phyloP scores from a whole-genome alignment of 2,329 filamentous ascomycete species.

The Akanthomyces muscarius region DNA sequence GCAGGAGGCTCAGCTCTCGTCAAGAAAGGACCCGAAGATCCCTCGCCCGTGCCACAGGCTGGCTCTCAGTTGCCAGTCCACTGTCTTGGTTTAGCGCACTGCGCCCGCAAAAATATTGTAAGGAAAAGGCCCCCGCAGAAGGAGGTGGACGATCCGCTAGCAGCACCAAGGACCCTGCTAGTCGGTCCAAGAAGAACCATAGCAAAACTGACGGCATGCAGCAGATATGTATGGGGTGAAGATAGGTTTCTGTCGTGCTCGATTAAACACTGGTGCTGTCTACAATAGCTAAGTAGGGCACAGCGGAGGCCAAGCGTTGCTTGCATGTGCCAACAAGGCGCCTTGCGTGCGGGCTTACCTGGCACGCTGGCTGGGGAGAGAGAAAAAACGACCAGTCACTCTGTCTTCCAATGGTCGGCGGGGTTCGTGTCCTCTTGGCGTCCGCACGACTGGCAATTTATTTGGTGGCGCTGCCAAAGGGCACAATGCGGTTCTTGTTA shows the following conservation, averaged over 20 bases:
- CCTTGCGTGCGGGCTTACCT: not conserved
- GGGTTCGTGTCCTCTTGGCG: not conserved
- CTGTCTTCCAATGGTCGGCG: not conserved
- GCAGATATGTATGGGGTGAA: not conserved
- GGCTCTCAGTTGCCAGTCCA: not conserved
- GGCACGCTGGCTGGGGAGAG: not conserved
- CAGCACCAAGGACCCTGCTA: not conserved
- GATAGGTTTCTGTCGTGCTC: not conserved
- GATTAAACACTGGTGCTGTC: not conserved
- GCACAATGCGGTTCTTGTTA: too few relatives aligned
- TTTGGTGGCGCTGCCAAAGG: not conserved
- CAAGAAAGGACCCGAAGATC: not conserved
- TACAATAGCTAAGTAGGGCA: not conserved
- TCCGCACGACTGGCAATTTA: not conserved
- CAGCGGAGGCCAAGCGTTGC: not conserved
- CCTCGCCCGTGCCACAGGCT: not conserved
- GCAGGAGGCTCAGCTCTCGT: not conserved
- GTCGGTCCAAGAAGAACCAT: not conserved
- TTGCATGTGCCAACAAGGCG: not conserved
- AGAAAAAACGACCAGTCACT: not conserved
- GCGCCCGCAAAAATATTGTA: not conserved
- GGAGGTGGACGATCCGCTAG: not conserved
- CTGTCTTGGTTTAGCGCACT: not conserved
- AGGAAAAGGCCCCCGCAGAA: not conserved
- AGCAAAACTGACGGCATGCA: not conserved